Conservation (phyloP, 768 basidiomycete species). For the Stropharia rugosoannulata region DNA sequence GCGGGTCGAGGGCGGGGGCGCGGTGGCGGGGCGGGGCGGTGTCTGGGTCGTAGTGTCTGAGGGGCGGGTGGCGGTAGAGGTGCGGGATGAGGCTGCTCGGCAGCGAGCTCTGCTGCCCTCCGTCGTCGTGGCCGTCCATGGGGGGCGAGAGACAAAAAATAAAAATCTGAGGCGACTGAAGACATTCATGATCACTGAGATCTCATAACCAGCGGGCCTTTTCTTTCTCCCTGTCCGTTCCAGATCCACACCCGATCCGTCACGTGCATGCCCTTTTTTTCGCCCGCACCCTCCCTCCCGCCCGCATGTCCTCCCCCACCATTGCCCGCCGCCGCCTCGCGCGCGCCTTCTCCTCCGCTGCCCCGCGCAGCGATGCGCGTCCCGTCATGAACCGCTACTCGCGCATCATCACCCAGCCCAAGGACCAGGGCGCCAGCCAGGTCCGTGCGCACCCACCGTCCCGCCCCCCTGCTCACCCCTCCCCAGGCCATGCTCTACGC, state of each 20-base stretch:
- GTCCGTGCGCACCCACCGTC: slow-evolving; percentile 28
- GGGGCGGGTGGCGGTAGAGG: slow-evolving; percentile 38
- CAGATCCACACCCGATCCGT: slow-evolving; percentile 2
- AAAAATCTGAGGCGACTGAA: slow-evolving; percentile 2
- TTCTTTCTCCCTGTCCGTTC: slow-evolving; percentile 4
- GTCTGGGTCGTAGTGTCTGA: slow-evolving; percentile 24
- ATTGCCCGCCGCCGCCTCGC: slow-evolving; percentile 25
- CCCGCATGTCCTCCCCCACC: slow-evolving; percentile 12
- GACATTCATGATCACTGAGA: slow-evolving; percentile 5
- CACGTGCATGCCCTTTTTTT: slow-evolving; percentile 2
- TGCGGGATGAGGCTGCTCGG: slow-evolving; percentile 51
- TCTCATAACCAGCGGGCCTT: slow-evolving; percentile 9
- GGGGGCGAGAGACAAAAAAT: slow-evolving; percentile 5
- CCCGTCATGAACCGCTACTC: slow-evolving; percentile 69
- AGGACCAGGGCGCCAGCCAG: slow-evolving; percentile 95
- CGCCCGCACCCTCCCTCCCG: background rate
- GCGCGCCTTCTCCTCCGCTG: slow-evolving; percentile 35
- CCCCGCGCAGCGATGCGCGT: slow-evolving; percentile 32
- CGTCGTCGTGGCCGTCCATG: slow-evolving; percentile 20
- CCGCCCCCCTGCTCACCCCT: slow-evolving; percentile 4
- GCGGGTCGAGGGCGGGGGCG: background rate
- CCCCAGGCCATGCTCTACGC: slow-evolving; percentile 96
- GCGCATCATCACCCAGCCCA: slow-evolving; percentile 82
- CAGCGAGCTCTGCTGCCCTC: slow-evolving; percentile 41
- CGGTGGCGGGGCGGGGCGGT: slow-evolving; percentile 1